Conservation (phyloP, 306 rosid genomes). For the Bauhinia variegata region DNA sequence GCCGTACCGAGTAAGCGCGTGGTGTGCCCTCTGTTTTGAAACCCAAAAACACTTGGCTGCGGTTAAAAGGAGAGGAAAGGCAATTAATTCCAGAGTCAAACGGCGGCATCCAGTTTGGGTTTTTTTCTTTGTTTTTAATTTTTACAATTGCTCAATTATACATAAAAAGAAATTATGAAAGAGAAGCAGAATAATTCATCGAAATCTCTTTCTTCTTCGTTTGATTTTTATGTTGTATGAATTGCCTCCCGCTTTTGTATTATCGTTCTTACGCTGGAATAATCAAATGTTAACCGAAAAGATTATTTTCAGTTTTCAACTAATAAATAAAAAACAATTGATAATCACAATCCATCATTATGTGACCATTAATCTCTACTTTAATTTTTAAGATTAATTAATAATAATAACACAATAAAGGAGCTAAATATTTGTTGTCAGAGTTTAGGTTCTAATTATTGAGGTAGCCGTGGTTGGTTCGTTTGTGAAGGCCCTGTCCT, state of each 20-base stretch:
- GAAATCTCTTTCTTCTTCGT: not conserved
- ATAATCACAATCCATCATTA: too few relatives aligned
- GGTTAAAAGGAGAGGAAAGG: too few relatives aligned
- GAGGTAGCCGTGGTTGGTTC: too few relatives aligned
- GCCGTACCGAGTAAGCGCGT: conserved; percentile 75
- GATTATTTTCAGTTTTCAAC: too few relatives aligned
- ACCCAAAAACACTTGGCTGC: not conserved
- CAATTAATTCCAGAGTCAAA: not conserved
- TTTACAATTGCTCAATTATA: conserved; percentile 2
- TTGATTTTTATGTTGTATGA: conserved; percentile 19
- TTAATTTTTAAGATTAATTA: too few relatives aligned
- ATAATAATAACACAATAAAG: too few relatives aligned
- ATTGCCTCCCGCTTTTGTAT: conserved; percentile 5
- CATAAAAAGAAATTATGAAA: conserved; percentile 9
- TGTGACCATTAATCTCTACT: too few relatives aligned
- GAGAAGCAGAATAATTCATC: conserved; percentile 2
- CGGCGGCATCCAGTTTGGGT: not conserved
- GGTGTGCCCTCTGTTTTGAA: conserved; percentile 47
- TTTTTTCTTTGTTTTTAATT: not conserved
- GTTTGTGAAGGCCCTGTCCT: too few relatives aligned
- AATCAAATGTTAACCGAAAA: not conserved
- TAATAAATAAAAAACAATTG: too few relatives aligned
- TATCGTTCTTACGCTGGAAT: not conserved
- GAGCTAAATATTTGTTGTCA: too few relatives aligned
- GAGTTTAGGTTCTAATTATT: too few relatives aligned